A percentile compares a stretch with the other conserved stretches of the same genome.
These are phyloP conservation scores for Pythium vanterpoolii DNA, from an alignment of 352 stramenopile species.

Conservation along the genomic window DNA sequence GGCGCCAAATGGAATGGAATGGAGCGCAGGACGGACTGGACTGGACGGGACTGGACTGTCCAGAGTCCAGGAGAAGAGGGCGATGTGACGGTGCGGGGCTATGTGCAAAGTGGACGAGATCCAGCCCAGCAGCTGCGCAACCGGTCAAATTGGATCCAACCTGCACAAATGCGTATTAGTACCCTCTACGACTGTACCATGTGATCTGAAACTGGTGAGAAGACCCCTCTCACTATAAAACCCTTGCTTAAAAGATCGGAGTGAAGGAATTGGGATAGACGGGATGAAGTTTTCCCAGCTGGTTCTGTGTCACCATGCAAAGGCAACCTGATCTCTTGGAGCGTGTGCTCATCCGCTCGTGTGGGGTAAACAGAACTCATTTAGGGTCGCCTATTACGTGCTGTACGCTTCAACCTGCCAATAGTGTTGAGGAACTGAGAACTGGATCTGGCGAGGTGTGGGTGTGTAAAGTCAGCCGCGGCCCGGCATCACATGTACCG, in stretches of 20 bases:
- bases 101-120: background rate
- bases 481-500: too few relatives aligned
- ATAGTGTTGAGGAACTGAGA: too few relatives aligned
- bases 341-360: background rate
- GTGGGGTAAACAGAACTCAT: too few relatives aligned
- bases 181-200: too few relatives aligned
- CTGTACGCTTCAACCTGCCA: background rate
- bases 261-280: background rate
- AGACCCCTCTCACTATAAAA: too few relatives aligned
- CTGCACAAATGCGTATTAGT: background rate
- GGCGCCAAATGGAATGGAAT: too few relatives aligned
- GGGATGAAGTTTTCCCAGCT: background rate
- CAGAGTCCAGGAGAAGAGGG: too few relatives aligned
- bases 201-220: too few relatives aligned
- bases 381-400: background rate
- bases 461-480: too few relatives aligned
- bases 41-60: too few relatives aligned
- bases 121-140: background rate
- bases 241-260: background rate
- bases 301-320: background rate
- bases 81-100: background rate
- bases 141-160: background rate
- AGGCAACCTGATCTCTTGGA: background rate
- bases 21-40: too few relatives aligned
- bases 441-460: too few relatives aligned